These are phyloP conservation scores for Porcisia hertigi DNA, from an alignment of 208 protist species.

Conservation along the genomic window DNA sequence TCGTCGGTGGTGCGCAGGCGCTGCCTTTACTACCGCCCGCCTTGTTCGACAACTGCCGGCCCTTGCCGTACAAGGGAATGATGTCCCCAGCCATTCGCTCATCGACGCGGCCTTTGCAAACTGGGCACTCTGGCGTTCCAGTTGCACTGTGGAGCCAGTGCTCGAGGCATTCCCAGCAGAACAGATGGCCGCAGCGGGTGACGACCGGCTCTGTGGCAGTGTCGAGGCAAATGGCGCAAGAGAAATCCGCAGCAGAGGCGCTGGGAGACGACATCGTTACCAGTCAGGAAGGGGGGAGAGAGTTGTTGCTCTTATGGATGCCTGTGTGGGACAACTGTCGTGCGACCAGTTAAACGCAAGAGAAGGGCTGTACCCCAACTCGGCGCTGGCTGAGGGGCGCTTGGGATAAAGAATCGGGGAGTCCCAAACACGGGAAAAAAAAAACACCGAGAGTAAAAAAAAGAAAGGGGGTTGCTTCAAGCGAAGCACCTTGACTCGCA, in stretches of 20 bases:
- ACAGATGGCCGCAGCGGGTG: slow-evolving; percentile 85
- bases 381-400: neutral
- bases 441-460: slow-evolving; percentile 4
- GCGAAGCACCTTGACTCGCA: neutral
- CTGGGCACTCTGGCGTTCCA: slow-evolving; percentile 63
- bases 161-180: slow-evolving; percentile 85
- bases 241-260: slow-evolving; percentile 55
- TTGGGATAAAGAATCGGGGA: neutral
- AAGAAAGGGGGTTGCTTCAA: neutral
- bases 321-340: neutral
- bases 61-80: slow-evolving; percentile 82
- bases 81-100: slow-evolving; percentile 59
- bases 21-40: slow-evolving; percentile 1
- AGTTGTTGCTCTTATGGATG: neutral
- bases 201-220: slow-evolving; percentile 73
- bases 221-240: slow-evolving; percentile 83
- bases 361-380: neutral
- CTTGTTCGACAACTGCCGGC: slow-evolving; percentile 19
- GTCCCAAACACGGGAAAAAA: neutral
- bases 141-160: slow-evolving; percentile 60
- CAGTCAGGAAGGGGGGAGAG: neutral
- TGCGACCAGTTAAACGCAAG: neutral
- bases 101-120: slow-evolving; percentile 80
- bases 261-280: slow-evolving; percentile 16
- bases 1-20: neutral